A percentile compares a stretch with the other conserved stretches of the same genome.
These are phyloP conservation scores for Massarina eburnea DNA, from an alignment of 2,329 filamentous ascomycete species.

Conservation along the genomic window DNA sequence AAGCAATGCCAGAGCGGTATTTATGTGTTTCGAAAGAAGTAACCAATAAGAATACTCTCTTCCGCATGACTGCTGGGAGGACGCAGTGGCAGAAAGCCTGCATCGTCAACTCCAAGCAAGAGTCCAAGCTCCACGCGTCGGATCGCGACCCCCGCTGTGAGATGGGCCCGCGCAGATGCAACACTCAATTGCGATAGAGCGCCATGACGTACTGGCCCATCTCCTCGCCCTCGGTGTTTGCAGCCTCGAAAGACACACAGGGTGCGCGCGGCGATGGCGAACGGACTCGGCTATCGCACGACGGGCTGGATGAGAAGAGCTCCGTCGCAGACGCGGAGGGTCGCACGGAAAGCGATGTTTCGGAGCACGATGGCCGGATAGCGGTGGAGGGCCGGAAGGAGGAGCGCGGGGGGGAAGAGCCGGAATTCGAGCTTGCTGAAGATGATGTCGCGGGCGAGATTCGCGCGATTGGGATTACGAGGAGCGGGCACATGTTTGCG, in stretches of 20 bases:
- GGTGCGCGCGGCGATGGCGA: slow-evolving; percentile 41
- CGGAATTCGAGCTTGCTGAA: slow-evolving; percentile 22
- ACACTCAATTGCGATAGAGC: slow-evolving; percentile 39
- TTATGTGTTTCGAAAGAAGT: too few species aligned
- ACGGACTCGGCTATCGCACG: slow-evolving; percentile 61
- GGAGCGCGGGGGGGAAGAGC: slow-evolving; percentile 9
- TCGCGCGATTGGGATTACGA: slow-evolving; percentile 73
- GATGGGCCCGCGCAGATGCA: slow-evolving; percentile 41
- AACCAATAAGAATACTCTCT: too few species aligned
- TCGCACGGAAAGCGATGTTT: slow-evolving; percentile 14
- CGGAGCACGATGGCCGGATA: slow-evolving; percentile 1
- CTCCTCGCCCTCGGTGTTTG: slow-evolving; percentile 80
- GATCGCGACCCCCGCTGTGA: slow-evolving; percentile 17
- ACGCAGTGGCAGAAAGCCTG: too few species aligned
- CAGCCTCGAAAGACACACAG: slow-evolving; percentile 68
- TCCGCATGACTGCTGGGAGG: too few species aligned
- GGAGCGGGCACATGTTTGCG: slow-evolving; percentile 80
- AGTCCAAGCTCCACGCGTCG: neutral
- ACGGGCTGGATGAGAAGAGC: slow-evolving; percentile 45
- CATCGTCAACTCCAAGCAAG: too few species aligned
- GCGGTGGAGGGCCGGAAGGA: slow-evolving; percentile 6
- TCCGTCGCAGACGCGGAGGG: slow-evolving; percentile 12
- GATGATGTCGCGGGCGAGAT: slow-evolving; percentile 62
- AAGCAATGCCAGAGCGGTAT: too few species aligned
- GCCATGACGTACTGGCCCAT: slow-evolving; percentile 86